Evolutionary conservation across 805 yeast genomes (phyloP).

Genomic region (Priceomyces medius): DNA sequence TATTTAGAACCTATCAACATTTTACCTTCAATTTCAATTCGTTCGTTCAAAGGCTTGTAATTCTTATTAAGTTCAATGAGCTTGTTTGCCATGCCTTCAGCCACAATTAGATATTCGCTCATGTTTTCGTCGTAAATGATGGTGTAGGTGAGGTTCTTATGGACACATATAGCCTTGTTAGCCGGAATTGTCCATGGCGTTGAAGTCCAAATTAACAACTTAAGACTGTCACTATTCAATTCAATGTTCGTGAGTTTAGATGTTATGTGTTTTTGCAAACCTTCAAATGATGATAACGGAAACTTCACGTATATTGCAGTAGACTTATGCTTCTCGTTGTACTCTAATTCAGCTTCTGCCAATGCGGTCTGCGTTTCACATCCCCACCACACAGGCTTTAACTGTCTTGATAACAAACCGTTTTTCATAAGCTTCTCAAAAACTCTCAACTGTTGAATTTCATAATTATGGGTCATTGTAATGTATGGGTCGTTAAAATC

Average conservation of each 20-base stretch:
- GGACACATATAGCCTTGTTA: conserved; percentile 77
- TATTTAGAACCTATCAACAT: conserved; percentile 41
- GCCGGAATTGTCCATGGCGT: conserved; percentile 98
- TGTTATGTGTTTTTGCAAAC: conserved; percentile 11
- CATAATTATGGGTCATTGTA: conserved; percentile 72
- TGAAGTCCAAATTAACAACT: conserved; percentile 86
- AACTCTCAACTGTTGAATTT: conserved; percentile 67
- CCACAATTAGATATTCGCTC: conserved; percentile 56
- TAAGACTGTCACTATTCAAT: conserved; percentile 9
- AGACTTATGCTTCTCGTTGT: conserved; percentile 68
- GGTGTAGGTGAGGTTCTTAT: conserved; percentile 58
- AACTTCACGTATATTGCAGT: conserved; percentile 69
- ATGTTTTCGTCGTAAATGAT: conserved; percentile 28
- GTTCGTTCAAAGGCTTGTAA: background rate
- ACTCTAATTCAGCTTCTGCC: conserved; percentile 95
- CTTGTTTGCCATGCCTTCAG: conserved; percentile 44
- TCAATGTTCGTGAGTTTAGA: conserved; percentile 1
- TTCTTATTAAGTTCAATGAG: conserved; percentile 32
- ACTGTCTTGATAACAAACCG: conserved; percentile 75
- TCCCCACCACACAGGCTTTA: conserved; percentile 97
- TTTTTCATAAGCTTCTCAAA: conserved; percentile 64
- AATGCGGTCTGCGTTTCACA: conserved; percentile 90
- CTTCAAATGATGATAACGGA: conserved; percentile 36
- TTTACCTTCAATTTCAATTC: conserved; percentile 17
- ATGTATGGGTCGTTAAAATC: conserved; percentile 73